Evolutionary conservation across 2,329 filamentous ascomycete genomes (phyloP).

Genomic region (Hypoxylon sp.): DNA sequence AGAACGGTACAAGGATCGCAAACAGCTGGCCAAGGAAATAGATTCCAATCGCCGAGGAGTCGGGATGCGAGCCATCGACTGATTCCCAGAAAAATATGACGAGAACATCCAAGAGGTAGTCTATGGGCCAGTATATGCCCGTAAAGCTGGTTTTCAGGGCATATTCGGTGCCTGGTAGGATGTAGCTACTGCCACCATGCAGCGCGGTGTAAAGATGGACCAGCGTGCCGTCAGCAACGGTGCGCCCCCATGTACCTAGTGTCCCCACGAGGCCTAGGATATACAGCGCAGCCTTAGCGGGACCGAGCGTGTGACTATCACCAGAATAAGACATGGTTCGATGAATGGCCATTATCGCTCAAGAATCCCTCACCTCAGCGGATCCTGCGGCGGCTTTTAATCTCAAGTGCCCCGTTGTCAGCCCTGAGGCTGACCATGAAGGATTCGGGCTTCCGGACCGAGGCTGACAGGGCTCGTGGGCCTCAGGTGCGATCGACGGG

Average conservation of each 20-base stretch:
- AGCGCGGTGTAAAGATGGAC: conserved; percentile 9
- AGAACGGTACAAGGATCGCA: conserved; percentile 20
- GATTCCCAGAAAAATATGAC: conserved; percentile 33
- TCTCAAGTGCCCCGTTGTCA: neutral
- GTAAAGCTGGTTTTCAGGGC: conserved; percentile 25
- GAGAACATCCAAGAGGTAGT: conserved; percentile 27
- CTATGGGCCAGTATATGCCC: conserved; percentile 24
- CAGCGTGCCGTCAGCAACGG: conserved; percentile 15
- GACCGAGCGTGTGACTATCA: conserved; percentile 1
- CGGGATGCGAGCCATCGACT: conserved; percentile 30
- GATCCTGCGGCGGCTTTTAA: conserved; percentile 3
- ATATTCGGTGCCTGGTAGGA: conserved; percentile 13
- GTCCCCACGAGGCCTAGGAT: conserved; percentile 6
- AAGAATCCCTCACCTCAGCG: conserved; percentile 1
- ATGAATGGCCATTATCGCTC: conserved; percentile 1
- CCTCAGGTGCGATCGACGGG: neutral
- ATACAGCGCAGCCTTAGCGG: conserved; percentile 5
- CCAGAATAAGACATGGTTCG: conserved; percentile 1
- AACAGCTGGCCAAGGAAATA: conserved; percentile 28
- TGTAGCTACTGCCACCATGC: conserved; percentile 5
- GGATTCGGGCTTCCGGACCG: neutral
- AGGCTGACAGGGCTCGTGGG: conserved; percentile 1
- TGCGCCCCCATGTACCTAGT: conserved; percentile 22
- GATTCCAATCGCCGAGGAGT: conserved; percentile 22
- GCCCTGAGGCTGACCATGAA: conserved; percentile 3